A percentile compares a stretch with the other conserved stretches of the same genome.
Conservation (phyloP, 2,329 filamentous ascomycete species). For the Talaromyces sp. region DNA sequence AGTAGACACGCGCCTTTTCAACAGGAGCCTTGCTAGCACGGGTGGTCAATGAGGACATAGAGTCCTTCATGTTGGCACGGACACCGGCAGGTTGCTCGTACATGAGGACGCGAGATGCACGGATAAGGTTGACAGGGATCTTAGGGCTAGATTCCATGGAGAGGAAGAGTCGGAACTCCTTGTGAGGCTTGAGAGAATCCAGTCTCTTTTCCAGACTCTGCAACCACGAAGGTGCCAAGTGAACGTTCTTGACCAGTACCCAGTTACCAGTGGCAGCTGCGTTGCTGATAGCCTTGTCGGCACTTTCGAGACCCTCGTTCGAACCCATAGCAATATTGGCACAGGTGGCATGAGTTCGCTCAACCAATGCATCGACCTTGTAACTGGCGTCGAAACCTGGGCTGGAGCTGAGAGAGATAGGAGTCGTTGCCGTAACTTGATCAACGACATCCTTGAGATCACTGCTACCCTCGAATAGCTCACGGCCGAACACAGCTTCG, state of each 20-base stretch:
- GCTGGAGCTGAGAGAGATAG: slow-evolving; percentile 89
- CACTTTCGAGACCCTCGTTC: slow-evolving; percentile 86
- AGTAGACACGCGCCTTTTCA: slow-evolving; percentile 85
- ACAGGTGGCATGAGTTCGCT: slow-evolving; percentile 78
- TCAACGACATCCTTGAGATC: slow-evolving; percentile 83
- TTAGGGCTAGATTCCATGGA: slow-evolving; percentile 97
- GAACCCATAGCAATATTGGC: slow-evolving; percentile 99
- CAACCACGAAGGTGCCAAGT: slow-evolving; percentile 92
- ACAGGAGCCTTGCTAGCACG: slow-evolving; percentile 80
- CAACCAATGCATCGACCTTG: slow-evolving; percentile 95
- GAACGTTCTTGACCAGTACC: slow-evolving; percentile 99
- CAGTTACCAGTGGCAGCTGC: slow-evolving; percentile 90
- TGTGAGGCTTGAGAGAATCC: slow-evolving; percentile 90
- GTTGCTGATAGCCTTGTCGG: slow-evolving; percentile 92
- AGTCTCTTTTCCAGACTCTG: slow-evolving; percentile 97
- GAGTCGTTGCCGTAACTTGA: slow-evolving; percentile 80
- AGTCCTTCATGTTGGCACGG: slow-evolving; percentile 98
- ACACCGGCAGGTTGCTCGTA: slow-evolving; percentile 98
- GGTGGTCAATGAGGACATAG: slow-evolving; percentile 77
- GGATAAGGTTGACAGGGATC: slow-evolving; percentile 93
- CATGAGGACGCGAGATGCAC: slow-evolving; percentile 91
- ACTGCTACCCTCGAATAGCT: slow-evolving; percentile 79
- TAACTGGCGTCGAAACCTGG: slow-evolving; percentile 98
- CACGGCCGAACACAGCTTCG: slow-evolving; percentile 77
- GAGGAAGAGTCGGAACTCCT: slow-evolving; percentile 90